These are phyloP conservation scores for Fragosphaeria purpurea DNA, from an alignment of 2,329 filamentous ascomycete species.

Conservation along the genomic window DNA sequence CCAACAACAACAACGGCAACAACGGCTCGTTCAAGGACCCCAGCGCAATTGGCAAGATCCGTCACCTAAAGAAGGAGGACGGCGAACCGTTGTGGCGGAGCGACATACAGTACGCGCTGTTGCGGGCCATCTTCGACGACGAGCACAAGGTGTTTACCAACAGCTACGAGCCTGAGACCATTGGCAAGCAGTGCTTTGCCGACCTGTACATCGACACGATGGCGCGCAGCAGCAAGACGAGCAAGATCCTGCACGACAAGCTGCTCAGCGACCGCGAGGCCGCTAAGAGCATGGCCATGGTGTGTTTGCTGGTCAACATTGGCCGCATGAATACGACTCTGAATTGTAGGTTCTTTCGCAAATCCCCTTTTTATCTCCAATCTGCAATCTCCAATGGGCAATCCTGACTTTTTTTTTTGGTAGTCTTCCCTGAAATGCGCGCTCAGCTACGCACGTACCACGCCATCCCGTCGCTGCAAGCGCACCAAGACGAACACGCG, in stretches of 20 bases:
- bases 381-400: not conserved
- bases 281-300: constrained; percentile 98
- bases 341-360: constrained; percentile 59
- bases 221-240: constrained; percentile 97
- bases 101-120: constrained; percentile 83
- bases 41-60: constrained; percentile 55
- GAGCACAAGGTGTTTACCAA: constrained; percentile 74
- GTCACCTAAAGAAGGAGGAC: constrained; percentile 81
- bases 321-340: constrained; percentile 98
- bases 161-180: constrained; percentile 57
- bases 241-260: constrained; percentile 96
- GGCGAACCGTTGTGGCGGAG: constrained; percentile 78
- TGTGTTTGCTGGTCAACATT: constrained; percentile 92
- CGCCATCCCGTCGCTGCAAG: constrained; percentile 91
- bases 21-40: constrained; percentile 23
- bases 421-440: constrained; percentile 98
- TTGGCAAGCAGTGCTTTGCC: constrained; percentile 69
- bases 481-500: constrained; percentile 85
- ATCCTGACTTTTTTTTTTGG: constrained; percentile 11
- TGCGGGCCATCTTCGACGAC: constrained; percentile 71
- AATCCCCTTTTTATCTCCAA: not conserved
- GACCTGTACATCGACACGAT: constrained; percentile 98
- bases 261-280: constrained; percentile 83
- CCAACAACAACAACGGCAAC: constrained; percentile 21
- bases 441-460: constrained; percentile 96